Base-by-base conservation (phyloP, 1,284 basidiomycete genomes). In the Moesziomyces antarcticus region DNA sequence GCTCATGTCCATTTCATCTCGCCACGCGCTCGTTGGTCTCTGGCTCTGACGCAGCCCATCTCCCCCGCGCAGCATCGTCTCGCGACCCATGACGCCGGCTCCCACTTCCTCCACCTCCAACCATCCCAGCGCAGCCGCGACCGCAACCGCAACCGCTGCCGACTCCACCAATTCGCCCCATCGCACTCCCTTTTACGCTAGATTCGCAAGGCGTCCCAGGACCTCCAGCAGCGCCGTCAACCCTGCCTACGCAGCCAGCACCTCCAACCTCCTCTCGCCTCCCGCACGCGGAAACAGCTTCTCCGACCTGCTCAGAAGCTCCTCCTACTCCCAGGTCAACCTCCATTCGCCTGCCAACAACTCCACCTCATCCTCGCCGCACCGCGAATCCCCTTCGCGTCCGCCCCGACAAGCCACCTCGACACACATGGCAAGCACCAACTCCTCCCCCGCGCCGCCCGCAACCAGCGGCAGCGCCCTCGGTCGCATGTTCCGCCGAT, bases 401-500 rank as follows among this genome's bases (percentile, higher is more conserved):
- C 58, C 18, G 51, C 33, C 9, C 48, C 49, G 13, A 47, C 56
- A 18, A 45, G 24, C 16, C 35, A 49, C 13, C 42, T 5, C 50
- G 50, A 35, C 42, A 24, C 44, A n/a, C 52, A 71, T 66, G 63
- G 49, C 63, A 33, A 62, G 27, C 59, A 51, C 52, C 3, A 65
- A 50, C 43, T 30, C 61, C 5, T 44, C 53, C 18, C 13, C 35
- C 5, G 41, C 53, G n/a, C 16, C 35, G n/a, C 22, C 33, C 18
- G 33, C 37, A 16, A 22, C 16, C 22, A 22, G 57, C 25, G 63
- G 70, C 44, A 72, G 72, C 56, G 56, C 78, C 5, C 68, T 80
- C 37, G 77, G 79, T 24, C 63, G 77, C 41, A 78, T 78, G 75
- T 78, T 79, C 50, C 61, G 79, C n/a, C 61, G 79, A 13, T 79